Evolutionary conservation across 495 filamentous ascomycete genomes (phyloP), one percentile per base, ranked within the genome.

Genomic region (Endocarpon pusillum): DNA sequence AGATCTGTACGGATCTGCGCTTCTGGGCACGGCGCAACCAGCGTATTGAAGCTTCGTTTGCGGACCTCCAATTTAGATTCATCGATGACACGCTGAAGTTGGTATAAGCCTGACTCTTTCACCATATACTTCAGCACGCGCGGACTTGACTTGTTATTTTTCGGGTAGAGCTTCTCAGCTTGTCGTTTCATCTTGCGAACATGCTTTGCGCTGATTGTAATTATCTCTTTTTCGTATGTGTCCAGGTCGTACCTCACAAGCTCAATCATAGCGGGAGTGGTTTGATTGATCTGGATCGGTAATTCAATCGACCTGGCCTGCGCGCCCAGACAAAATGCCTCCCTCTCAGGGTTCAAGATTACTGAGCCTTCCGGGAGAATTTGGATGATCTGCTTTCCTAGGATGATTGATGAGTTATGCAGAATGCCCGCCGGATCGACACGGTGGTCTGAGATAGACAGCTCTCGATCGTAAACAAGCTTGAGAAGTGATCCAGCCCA

Each of bases 321-420:
- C 16, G 61, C 57, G 25, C 78, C 78, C 22, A 96, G 52, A 52
- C 89, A 97, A 48, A 84, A 85, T 10, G 82, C 65, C 22, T 61
- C 49, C 19, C 66, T 59, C 21, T 85, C 67, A 10, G 87, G 83
- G 49, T 96, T 96, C 32, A 97, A 60, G 30, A 78, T 62, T 9
- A 81, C 89, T 37, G 85, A 91, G 73, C 89, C 89, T 66, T 97
- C 89, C 2, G 89, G 89, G 19, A 97, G 62, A 50, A 96, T 91
- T 47, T 97, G 84, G 47, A 97, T 84, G 41, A 92, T 87, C 57
- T 94, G 83, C 49, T 81, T 86, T 48, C 89, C 89, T 51, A 92
- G 66, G 35, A 96, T 94, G 45, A 94, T 67, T 4, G 87, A 93
- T 1, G 80, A 65, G 48, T 94, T 94, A 49, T 92, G 75, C 27